Evolutionary conservation across 768 basidiomycete species (phyloP), one percentile per base, ranked within the genome.

Genomic region (Russula emetica): DNA sequence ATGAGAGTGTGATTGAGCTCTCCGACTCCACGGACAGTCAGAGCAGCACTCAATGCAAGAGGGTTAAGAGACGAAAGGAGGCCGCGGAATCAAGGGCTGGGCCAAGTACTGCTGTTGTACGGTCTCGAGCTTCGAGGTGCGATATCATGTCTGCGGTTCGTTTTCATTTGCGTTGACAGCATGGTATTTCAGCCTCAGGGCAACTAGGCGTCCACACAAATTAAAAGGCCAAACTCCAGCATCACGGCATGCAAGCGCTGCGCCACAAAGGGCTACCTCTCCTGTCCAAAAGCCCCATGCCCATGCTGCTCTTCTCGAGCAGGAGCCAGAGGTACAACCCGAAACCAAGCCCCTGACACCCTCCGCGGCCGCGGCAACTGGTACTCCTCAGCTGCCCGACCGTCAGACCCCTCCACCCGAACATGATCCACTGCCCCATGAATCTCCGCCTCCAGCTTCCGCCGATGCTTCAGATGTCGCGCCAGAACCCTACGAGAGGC

Each of bases 11-110:
- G 28, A 82, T 85, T 63, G 83, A 83, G 66, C 73, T 84, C 65
- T 76, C 79, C 1, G 83, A 85, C 69, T 80, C 81, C 26, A 82
- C 83, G 52, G 70, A 73, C 56, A 82, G 80, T 8, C 47, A 56
- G 49, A 44, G 45, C 38, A 52, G 58, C 0, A 40, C 60, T 5
- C 51, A 62, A 0, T 62, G 36, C 20, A 67, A 61, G 28, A 63
- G 36, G 32, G 38, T 44, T 8, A 67, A 64, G 64, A 56, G 50
- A 44, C 49, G 32, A 22, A 47, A 18, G 34, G 51, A 22, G 45
- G 38, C 20, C 13, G 51, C 26, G 9, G 36, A 32, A 26, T 16
- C 51, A n/a, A 47, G 13, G 9, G 52, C 47, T 34, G 34, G 38
- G 16, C 26, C 57, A 30, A 63, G 38, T 34, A 30, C 36, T 49